phyloP scores from a whole-genome alignment of 2,329 filamentous ascomycete species.

The Myriosclerotinia curreyana region DNA sequence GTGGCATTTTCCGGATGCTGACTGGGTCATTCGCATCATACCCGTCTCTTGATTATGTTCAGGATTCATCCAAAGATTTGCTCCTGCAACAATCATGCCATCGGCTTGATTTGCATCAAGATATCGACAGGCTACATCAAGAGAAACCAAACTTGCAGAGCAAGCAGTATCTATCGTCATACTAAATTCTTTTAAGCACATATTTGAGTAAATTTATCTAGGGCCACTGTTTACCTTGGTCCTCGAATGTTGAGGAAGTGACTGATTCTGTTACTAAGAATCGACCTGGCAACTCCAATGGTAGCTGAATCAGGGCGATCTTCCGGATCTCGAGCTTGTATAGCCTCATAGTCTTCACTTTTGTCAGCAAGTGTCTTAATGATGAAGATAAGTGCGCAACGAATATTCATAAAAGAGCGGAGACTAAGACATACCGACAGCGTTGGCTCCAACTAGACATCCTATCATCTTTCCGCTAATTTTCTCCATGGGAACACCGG shows the following conservation, averaged over 20 bases:
- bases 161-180: constrained; percentile 59
- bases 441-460: constrained; percentile 26
- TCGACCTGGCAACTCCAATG: constrained; percentile 34
- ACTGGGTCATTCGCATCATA: constrained; percentile 16
- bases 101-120: constrained; percentile 41
- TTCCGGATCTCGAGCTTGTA: constrained; percentile 28
- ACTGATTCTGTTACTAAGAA: constrained; percentile 49
- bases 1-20: constrained; percentile 15
- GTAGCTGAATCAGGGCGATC: constrained; percentile 19
- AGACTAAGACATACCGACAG: constrained; percentile 39
- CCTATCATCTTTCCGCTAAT: constrained; percentile 23
- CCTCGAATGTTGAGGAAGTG: constrained; percentile 56
- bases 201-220: background rate
- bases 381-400: too few species aligned
- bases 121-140: constrained; percentile 43
- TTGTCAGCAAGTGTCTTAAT: too few species aligned
- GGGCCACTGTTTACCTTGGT: constrained; percentile 37
- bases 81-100: constrained; percentile 32
- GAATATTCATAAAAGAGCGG: too few species aligned
- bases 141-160: constrained; percentile 52
- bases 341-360: constrained; percentile 28
- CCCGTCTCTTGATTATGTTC: constrained; percentile 24
- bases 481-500: constrained; percentile 24
- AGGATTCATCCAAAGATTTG: constrained; percentile 33
- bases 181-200: too few species aligned